Conservation (phyloP, 83 land plant genomes). For the Picea abies region DNA sequence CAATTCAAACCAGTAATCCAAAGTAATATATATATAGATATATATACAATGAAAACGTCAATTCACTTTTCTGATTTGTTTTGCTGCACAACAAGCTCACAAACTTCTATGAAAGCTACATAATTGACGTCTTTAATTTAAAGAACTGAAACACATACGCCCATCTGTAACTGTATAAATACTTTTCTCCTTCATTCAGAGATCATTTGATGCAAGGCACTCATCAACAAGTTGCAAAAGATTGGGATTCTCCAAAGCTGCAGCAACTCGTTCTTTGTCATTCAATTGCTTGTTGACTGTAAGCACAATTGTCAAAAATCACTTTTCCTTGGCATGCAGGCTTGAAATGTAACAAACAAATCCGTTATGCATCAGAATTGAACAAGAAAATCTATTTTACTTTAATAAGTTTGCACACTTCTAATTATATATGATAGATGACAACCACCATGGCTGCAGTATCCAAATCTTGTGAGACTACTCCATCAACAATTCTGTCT, state of each 20-base stretch:
- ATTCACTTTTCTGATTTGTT: neutral
- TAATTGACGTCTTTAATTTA: neutral
- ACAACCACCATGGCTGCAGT: neutral
- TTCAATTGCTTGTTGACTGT: constrained; percentile 94
- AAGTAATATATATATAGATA: too few relatives aligned
- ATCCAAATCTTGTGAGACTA: neutral
- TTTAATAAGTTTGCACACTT: neutral
- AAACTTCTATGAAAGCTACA: neutral
- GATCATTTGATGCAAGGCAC: constrained; percentile 74
- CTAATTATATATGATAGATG: neutral
- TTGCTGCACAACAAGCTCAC: too few relatives aligned
- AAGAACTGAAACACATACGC: neutral
- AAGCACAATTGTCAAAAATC: neutral
- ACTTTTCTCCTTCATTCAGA: constrained; percentile 12
- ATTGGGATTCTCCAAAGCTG: constrained; percentile 90
- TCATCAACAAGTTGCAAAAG: constrained; percentile 89
- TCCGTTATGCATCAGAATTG: neutral
- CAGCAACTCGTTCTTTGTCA: constrained; percentile 95
- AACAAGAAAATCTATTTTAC: neutral
- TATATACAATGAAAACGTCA: neutral
- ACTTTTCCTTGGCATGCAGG: neutral
- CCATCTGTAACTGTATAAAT: neutral
- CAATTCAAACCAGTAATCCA: neutral
- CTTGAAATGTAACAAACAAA: neutral
- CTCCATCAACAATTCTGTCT: neutral